phyloP scores from a whole-genome alignment of 2,329 filamentous ascomycete genomes.

The Monilinia fructigena region DNA sequence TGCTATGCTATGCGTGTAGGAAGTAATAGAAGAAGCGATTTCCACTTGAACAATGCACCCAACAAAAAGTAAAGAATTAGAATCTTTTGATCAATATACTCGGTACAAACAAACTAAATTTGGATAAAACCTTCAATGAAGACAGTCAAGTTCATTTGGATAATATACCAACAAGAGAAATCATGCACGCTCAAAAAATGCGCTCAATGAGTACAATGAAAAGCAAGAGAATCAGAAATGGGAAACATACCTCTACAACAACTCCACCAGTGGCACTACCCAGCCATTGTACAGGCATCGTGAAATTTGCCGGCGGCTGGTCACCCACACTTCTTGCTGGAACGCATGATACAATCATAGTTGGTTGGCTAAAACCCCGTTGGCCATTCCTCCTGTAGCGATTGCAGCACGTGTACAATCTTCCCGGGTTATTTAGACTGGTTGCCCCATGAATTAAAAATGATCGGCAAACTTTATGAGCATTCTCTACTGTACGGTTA shows the following conservation, averaged over 20 bases:
- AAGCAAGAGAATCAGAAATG: neutral
- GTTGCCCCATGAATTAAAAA: conserved; percentile 58
- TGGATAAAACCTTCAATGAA: neutral
- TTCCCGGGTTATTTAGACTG: conserved; percentile 35
- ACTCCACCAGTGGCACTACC: conserved; percentile 72
- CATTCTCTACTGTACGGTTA: conserved; percentile 66
- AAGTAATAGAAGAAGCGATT: neutral
- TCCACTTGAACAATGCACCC: neutral
- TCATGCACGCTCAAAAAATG: neutral
- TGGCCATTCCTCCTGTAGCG: conserved; percentile 63
- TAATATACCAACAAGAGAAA: neutral
- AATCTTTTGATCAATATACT: neutral
- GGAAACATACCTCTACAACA: conserved; percentile 56
- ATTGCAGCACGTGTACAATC: conserved; percentile 51
- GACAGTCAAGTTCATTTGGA: neutral
- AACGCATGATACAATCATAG: conserved; percentile 74
- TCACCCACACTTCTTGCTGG: conserved; percentile 66
- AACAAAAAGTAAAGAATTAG: neutral
- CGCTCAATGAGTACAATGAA: neutral
- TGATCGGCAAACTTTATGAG: conserved; percentile 64
- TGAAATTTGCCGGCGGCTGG: conserved; percentile 66
- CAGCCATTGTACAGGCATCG: conserved; percentile 68
- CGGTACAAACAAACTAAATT: neutral
- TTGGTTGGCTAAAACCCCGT: conserved; percentile 60
- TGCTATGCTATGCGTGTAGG: neutral